Evolutionary conservation across 2,329 filamentous ascomycete genomes (phyloP), one percentile per base, ranked within the genome.

Genomic region (Fusarium sp.): DNA sequence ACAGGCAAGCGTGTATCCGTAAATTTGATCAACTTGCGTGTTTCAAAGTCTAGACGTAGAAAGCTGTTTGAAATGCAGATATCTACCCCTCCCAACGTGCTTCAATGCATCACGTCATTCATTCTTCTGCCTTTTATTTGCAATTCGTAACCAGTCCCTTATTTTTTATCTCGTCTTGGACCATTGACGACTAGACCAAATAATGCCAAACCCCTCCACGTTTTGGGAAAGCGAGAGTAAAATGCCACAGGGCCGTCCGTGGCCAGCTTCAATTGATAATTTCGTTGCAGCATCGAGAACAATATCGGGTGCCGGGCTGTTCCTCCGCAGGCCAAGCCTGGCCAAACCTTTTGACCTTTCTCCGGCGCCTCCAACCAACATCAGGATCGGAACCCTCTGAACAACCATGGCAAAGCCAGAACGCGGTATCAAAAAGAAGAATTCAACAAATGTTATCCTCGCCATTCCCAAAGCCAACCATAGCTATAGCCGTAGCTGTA

Each of bases 191-290:
- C 62, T 61, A 57, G 55, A 62, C 65, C 54, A 65, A 46, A 63
- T 62, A 63, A 67, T 63, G 54, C 64, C 67, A 57, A 62, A 67
- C 65, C 56, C 55, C 62, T 60, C 62, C 65, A 65, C 56, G 65
- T 73, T 64, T 69, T 50, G 63, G 44, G 55, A 73, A 61, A 69
- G 61, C 51, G 67, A 73, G 44, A 68, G 61, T 68, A 62, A 64
- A 65, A 63, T 72, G 58, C 71, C 72, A 71, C 69, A 67, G 56
- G 68, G 56, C 69, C 69, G 46, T 71, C 68, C 62, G 59, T 48
- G 62, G 71, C 63, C 71, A 70, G 50, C 59, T 73, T 73, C 69
- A 73, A 73, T 71, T 73, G 71, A 70, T 69, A 73, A 71, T 58
- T 70, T 67, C 54, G 63, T 67, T 62, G 65, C 68, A 63, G 65